Base-by-base conservation (phyloP, 2,329 filamentous ascomycete species). In the Pestalotiopsis sp. region DNA sequence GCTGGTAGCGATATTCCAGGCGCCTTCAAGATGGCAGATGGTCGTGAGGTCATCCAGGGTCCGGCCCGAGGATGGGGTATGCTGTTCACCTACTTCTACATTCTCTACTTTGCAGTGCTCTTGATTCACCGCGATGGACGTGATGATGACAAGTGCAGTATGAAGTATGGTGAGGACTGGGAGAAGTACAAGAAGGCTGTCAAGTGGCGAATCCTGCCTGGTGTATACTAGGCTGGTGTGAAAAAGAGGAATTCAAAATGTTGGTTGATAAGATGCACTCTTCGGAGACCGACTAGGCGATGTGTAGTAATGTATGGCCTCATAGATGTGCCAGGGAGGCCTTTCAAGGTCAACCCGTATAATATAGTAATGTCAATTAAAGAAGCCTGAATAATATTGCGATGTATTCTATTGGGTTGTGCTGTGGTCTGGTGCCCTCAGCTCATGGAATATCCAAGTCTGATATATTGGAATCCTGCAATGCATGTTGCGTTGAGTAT, bases 111-210 rank as follows among this genome's bases (percentile, higher is more conserved):
- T 83, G 94, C 91, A 3, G 83, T 97, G 13, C 82, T 98, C 71
- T 86, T 98, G 12, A 84, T 98, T 67, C 95, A 98, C 79, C 92
- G 95, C 23, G 94, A 97, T 78, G 84, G 90, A 69, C 88, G 95
- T 66, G 95, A 98, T 74, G 95, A 98, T 74, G 92, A 94, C 79
- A 97, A 97, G 85, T 98, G 95, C 81, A 85, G 88, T 71, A 88
- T 88, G 77, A 98, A 98, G 86, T 98, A 98, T 77, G 95, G 95
- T 31, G 91, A 91, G 74, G 94, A 98, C 78, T 98, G 95, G 95
- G 89, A 94, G 71, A 88, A 90, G 81, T 98, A 98, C 82, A 94
- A 92, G 81, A 90, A 91, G 81, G 87, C 90, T 77, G 95, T 98
- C 59, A 90, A 86, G 70, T 97, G 88, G 80, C 89, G 91, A 77